These are phyloP conservation scores for Wickerhamomyces ciferrii DNA, from an alignment of 805 yeast species.

Conservation along the genomic window DNA sequence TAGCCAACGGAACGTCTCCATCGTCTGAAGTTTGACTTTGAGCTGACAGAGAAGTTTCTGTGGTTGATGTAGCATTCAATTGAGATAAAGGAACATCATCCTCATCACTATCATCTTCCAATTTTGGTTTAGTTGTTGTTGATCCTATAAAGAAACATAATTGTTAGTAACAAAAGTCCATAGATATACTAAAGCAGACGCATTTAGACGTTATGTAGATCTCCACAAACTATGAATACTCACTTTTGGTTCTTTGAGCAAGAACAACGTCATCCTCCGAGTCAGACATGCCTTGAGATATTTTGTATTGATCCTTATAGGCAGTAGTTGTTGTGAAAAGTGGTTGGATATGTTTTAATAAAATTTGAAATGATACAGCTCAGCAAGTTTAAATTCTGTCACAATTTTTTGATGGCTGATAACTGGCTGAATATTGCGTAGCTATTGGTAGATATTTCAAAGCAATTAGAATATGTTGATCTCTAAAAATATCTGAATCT, in stretches of 20 bases:
- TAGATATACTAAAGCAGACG: not conserved
- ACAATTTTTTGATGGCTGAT: not conserved
- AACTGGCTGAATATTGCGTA: not conserved
- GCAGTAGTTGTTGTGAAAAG: not conserved
- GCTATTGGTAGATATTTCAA: too few relatives aligned
- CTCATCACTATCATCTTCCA: conserved; percentile 9
- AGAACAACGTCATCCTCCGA: conserved; percentile 28
- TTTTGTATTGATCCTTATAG: not conserved
- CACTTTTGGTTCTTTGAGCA: conserved; percentile 17
- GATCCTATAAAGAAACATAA: not conserved
- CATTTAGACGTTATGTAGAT: not conserved
- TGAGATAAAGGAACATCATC: conserved; percentile 19
- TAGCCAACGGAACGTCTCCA: not conserved
- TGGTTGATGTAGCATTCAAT: not conserved
- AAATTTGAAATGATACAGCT: not conserved
- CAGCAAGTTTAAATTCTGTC: not conserved
- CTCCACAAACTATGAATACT: conserved; percentile 5
- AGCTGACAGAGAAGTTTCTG: not conserved
- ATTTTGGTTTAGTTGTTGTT: conserved; percentile 1
- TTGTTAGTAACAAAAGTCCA: not conserved
- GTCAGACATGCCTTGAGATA: conserved; percentile 16
- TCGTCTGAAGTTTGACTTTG: not conserved
- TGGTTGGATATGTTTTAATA: not conserved
- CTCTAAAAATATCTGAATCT: too few relatives aligned
- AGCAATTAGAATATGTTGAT: too few relatives aligned